Base-by-base conservation (phyloP, 2,329 filamentous ascomycete species). In the Pseudocercospora fijiensis region DNA sequence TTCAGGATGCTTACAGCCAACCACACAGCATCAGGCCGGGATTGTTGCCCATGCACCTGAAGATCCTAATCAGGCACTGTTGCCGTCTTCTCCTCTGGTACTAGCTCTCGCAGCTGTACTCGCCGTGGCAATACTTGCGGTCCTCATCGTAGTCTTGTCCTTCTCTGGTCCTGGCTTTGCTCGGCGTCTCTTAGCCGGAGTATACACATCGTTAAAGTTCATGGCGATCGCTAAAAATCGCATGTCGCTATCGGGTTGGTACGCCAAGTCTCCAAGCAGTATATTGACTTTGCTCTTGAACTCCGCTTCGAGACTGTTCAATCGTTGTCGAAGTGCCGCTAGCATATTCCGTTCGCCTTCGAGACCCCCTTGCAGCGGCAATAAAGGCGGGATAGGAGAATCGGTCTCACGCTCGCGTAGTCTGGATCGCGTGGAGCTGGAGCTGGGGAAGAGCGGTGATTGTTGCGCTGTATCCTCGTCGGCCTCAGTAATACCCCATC, bases 131-230 rank as follows among this genome's bases (percentile, higher is more conserved):
- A 28, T n/a, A 59, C 56, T 45, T 13, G 22, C 61, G 18, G 20
- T 56, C 22, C 41, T 60, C 26, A 33, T 33, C 4, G 43, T 45
- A 28, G 28, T 45, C 56, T 62, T 70, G 43, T 69, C 69, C 60
- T 57, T 57, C n/a, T 57, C 60, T 6, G 37, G 16, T 41, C 20
- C 37, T 30, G 41, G 27, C 53, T 52, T 58, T 13, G 26, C 57
- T 43, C 66, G 72, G 78, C 88, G 87, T 75, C 88, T 85, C 72
- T 88, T 83, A 51, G 88, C 85, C 13, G 91, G 90, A 77, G 91
- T 86, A 77, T 98, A 98, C 26, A 96, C 90, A 76, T 98, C 94
- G 78, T 99, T 99, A 78, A 98, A 99, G 79, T 98, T 99, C 92
- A 99, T 98, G 45, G 95, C 91, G 53, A 98, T 92, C 43, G 92